These are phyloP conservation scores for Toxoplasma gondii DNA, from an alignment of 169 alveolate species.

Conservation along the genomic window DNA sequence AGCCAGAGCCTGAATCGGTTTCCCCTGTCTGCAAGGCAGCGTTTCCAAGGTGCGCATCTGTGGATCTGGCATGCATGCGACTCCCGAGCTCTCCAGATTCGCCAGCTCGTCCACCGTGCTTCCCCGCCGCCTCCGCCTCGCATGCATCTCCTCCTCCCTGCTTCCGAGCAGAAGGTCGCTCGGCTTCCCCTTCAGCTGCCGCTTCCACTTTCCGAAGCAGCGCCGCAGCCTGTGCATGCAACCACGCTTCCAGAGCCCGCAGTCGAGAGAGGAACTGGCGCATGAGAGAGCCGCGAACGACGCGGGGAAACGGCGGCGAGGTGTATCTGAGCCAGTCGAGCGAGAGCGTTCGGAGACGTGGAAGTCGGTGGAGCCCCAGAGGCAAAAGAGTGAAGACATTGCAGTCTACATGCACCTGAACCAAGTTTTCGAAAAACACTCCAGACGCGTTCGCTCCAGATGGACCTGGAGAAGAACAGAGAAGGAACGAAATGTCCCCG, in stretches of 20 bases:
- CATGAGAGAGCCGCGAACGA: background rate
- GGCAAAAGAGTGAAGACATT: background rate
- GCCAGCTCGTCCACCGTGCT: too few species aligned
- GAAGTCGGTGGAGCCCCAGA: background rate
- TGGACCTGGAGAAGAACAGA: background rate
- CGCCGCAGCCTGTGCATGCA: background rate
- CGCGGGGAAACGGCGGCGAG: constrained; percentile 22
- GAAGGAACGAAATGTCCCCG: background rate
- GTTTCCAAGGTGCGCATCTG: too few species aligned
- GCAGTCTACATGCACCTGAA: background rate
- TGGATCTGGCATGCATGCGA: too few species aligned
- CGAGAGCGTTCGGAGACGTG: background rate
- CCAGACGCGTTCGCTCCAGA: background rate
- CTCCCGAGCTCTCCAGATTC: too few species aligned
- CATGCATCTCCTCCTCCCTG: background rate
- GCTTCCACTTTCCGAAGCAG: background rate
- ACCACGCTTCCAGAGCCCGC: background rate
- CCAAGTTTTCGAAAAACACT: background rate
- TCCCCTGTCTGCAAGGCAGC: too few species aligned
- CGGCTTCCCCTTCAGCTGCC: background rate
- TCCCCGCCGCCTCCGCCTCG: background rate
- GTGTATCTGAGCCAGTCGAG: constrained; percentile 22
- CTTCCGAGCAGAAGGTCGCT: background rate
- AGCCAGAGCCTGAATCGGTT: too few species aligned
- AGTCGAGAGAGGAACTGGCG: background rate